Evolutionary conservation across 306 rosid species (phyloP).

Genomic region (Trifolium fragiferum): DNA sequence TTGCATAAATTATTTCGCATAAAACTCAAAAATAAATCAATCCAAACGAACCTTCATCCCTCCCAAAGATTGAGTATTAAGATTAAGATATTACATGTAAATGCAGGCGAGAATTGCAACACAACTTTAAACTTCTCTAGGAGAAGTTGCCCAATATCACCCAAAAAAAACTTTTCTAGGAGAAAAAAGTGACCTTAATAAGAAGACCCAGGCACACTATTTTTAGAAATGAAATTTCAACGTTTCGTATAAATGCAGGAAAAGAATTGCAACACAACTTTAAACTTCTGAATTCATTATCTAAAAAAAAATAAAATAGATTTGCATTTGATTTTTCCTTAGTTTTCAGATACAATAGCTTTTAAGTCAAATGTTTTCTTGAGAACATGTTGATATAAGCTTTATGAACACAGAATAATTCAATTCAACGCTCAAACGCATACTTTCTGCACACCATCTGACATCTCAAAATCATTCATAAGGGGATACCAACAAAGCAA

Average conservation of each 20-base stretch:
- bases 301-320: too few species aligned
- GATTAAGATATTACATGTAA: too few species aligned
- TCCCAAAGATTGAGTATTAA: too few species aligned
- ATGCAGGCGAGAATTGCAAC: too few species aligned
- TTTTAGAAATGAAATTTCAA: background rate
- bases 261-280: background rate
- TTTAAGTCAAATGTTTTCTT: background rate
- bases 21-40: too few species aligned
- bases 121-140: too few species aligned
- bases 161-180: background rate
- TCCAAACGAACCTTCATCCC: too few species aligned
- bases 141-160: too few species aligned
- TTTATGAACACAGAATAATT: background rate
- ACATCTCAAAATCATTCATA: slow-evolving; percentile 27
- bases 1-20: too few species aligned
- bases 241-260: background rate
- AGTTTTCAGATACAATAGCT: background rate
- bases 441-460: background rate
- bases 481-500: slow-evolving; percentile 54
- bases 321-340: background rate
- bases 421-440: background rate
- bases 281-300: background rate
- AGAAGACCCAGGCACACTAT: background rate
- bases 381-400: slow-evolving; percentile 8
- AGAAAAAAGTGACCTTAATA: background rate